Base-by-base conservation (phyloP, 2,329 filamentous ascomycete species). In the Fusarium torreyae region DNA sequence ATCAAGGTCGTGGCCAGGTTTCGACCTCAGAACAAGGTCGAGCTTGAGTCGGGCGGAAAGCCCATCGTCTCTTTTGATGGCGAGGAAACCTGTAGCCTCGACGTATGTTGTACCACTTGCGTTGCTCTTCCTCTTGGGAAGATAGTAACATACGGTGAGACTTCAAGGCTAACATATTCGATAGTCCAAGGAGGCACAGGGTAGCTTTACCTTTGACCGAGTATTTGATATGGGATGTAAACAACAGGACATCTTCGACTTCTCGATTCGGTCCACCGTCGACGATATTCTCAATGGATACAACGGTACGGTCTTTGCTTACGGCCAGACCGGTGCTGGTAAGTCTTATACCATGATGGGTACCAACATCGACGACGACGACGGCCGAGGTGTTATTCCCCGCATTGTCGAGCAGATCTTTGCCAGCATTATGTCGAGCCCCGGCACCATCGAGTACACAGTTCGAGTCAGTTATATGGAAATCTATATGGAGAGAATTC, bases 391-490 rank as follows among this genome's bases (percentile, higher is more conserved):
- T 86, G 94, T 99, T 68, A 98, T 98, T 74, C 96, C 96, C 51
- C 92, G 96, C 76, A 98, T 98, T 73, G 92, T 98, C 73, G 94
- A 98, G 82, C 95, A 98, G 83, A 98, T 98, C 78, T 98, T 98
- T 79, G 91, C 92, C 74, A 97, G 93, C 82, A 98, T 98, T 80
- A 87, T 98, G 82, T 90, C 92, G 22, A 97, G 94, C 74, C 93
- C 95, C 43, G 91, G 91, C 75, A 97, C 93, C 72, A 98, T 98
- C 79, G 96, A 98, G 82, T 98, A 98, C 81, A 98, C 94, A n/a
- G 95, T 99, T 54, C 90, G 94, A 58, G 95, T 98, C 77, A 97
- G 94, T 81, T 98, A 98, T 82, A 98, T 99, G 94, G 96, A 99
- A 82, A 98, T 99, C 70, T 99, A 99, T 85, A 99, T 98, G 96